Percentiles rank a stretch among this genome's conserved stretches.
Conservation (phyloP, 192 early-diverging fungal genomes). For the Chytriomyces hyalinus region DNA sequence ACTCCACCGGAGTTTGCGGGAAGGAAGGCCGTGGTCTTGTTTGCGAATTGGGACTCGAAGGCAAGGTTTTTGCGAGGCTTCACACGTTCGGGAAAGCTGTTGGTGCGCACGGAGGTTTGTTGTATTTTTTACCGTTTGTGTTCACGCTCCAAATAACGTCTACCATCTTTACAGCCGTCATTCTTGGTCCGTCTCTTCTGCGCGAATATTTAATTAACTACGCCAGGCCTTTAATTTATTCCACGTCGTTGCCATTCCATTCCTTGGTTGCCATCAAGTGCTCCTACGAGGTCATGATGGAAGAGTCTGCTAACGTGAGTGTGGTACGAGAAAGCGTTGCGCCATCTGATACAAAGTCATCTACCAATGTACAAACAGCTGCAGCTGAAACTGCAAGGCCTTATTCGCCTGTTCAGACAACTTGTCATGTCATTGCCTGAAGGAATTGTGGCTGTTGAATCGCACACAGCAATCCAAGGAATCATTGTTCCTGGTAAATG, state of each 20-base stretch:
- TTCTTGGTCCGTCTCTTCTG: slow-evolving; percentile 66
- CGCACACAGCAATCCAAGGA: slow-evolving; percentile 77
- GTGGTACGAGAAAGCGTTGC: too few relatives aligned
- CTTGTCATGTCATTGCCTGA: slow-evolving; percentile 6
- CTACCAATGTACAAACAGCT: not conserved
- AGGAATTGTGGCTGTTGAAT: slow-evolving; percentile 60
- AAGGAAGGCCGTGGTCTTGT: slow-evolving; percentile 70
- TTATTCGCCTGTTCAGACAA: slow-evolving; percentile 62
- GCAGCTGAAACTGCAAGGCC: slow-evolving; percentile 46
- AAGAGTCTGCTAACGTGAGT: slow-evolving; percentile 57
- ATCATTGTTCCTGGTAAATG: slow-evolving; percentile 67
- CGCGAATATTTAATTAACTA: slow-evolving; percentile 82
- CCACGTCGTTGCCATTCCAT: slow-evolving; percentile 74
- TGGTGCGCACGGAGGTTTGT: slow-evolving; percentile 76
- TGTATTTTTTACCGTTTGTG: not conserved
- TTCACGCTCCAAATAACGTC: not conserved
- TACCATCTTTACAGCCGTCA: slow-evolving; percentile 57
- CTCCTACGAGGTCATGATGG: slow-evolving; percentile 67
- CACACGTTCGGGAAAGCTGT: slow-evolving; percentile 87
- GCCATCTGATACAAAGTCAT: too few relatives aligned
- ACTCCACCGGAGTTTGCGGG: slow-evolving; percentile 81
- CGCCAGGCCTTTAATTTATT: slow-evolving; percentile 79
- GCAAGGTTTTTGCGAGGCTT: slow-evolving; percentile 72
- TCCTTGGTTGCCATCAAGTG: slow-evolving; percentile 68
- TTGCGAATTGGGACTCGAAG: slow-evolving; percentile 64